phyloP scores from a whole-genome alignment of 2,329 filamentous ascomycete genomes.

The Dothidotthia symphoricarpi region DNA sequence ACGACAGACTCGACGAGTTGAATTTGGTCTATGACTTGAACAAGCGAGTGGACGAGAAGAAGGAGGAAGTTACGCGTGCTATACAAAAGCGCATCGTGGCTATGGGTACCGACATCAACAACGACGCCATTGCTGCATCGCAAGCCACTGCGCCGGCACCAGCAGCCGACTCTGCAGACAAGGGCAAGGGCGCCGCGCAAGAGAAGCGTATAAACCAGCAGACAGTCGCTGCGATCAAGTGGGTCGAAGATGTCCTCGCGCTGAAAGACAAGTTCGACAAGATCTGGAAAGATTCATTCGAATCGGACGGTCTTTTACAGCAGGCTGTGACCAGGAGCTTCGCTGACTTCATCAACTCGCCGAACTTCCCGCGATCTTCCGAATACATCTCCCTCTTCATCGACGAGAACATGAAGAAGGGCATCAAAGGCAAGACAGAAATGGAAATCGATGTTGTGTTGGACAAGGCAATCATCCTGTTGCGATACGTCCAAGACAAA shows the following conservation, averaged over 20 bases:
- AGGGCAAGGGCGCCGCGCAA: conserved; percentile 43
- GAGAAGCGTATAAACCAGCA: conserved; percentile 67
- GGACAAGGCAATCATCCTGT: conserved; percentile 83
- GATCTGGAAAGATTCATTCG: conserved; percentile 72
- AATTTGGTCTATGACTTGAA: conserved; percentile 79
- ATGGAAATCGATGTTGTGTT: conserved; percentile 78
- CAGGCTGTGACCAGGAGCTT: conserved; percentile 84
- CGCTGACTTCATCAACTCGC: conserved; percentile 82
- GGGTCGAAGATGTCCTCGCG: conserved; percentile 86
- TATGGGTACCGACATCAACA: conserved; percentile 81
- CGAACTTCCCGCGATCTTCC: conserved; percentile 70
- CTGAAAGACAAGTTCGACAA: conserved; percentile 88
- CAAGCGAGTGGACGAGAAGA: conserved; percentile 71
- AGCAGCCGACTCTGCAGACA: conserved; percentile 52
- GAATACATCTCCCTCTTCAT: conserved; percentile 97
- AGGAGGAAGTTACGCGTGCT: conserved; percentile 65
- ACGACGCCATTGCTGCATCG: conserved; percentile 56
- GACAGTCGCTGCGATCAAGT: conserved; percentile 84
- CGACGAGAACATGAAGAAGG: conserved; percentile 92
- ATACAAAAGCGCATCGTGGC: conserved; percentile 74
- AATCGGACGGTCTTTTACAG: conserved; percentile 72
- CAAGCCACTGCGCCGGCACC: conserved; percentile 51
- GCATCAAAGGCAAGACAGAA: conserved; percentile 90
- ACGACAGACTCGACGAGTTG: conserved; percentile 76
- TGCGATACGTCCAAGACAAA: conserved; percentile 87